Evolutionary conservation across 75 land plant genomes (phyloP), one percentile per base, ranked within the genome.

Genomic region (Sequoiadendron giganteum): DNA sequence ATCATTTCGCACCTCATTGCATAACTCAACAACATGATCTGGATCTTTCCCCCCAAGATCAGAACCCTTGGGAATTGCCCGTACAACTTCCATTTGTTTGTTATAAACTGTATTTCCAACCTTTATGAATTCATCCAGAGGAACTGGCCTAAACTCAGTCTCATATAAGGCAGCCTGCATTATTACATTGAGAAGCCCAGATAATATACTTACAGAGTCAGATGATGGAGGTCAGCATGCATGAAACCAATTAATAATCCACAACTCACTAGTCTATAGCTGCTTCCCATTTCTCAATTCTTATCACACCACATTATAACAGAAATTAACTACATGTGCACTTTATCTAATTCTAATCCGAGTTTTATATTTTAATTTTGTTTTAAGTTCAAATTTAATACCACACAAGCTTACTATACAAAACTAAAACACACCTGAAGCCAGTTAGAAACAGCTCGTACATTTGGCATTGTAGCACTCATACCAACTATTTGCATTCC

Each of bases 381-480:
- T 5, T 65, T 28, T 28, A 65, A 65, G 3, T 21, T 65, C 8
- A 65, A 65, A 65, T 25, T 21, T 65, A 42, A 19, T 8, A 43
- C 45, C 8, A 42, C 43, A 21, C 16, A 43, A 47, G 32, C 84
- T 28, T 82, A 6, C 15, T 3, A 82, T 5, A 82, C n/a, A 82
- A 82, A 43, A 21, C 16, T 11, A 47, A n/a, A 47, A 47, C 52
- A 25, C 54, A 97, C 99, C 91, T 96, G 96, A 75, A 98, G 95
- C 99, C 99, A 98, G 40, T 92, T 92, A 86, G 99, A 96, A 88
- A 98, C 96, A 38, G 95, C 99, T 76, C 89, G 93, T 25, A 97
- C 99, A 90, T 98, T 98, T 73, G 99, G 99, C 99, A 98, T 95
- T 42, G 99, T 98, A 39, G 99, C 99, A 94, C 99, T 98, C 99